Conservation (phyloP, 805 yeast genomes). For the Candida ovalis region DNA sequence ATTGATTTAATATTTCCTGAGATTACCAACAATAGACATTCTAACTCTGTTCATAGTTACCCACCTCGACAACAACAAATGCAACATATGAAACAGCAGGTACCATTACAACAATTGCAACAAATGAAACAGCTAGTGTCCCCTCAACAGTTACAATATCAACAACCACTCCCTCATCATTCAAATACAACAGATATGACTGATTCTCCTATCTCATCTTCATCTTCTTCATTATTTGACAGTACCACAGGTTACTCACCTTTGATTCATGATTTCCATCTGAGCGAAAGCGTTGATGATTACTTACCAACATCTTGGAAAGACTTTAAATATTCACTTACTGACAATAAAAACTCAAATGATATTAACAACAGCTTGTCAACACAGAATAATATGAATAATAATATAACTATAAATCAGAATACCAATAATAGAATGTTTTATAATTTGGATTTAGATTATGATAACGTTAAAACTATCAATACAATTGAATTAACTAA, state of each 20-base stretch:
- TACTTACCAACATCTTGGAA: constrained; percentile 6
- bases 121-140: not conserved
- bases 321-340: constrained; percentile 4
- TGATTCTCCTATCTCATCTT: constrained; percentile 20
- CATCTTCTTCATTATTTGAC: constrained; percentile 17
- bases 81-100: not conserved
- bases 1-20: not conserved
- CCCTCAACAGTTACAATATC: not conserved
- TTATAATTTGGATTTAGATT: constrained; percentile 5
- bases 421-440: not conserved
- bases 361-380: not conserved
- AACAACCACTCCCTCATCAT: not conserved
- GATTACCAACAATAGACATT: not conserved
- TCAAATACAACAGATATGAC: not conserved
- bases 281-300: constrained; percentile 10
- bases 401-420: not conserved
- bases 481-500: constrained; percentile 21
- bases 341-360: not conserved
- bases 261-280: constrained; percentile 9
- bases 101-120: not conserved
- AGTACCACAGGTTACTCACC: constrained; percentile 12
- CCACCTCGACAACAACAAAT: not conserved
- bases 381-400: not conserved
- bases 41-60: not conserved
- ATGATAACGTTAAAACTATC: constrained; percentile 17